A percentile compares a stretch with the other conserved stretches of the same genome.
phyloP scores from a whole-genome alignment of 1,284 basidiomycete genomes.

The Boletus semigastroideus region DNA sequence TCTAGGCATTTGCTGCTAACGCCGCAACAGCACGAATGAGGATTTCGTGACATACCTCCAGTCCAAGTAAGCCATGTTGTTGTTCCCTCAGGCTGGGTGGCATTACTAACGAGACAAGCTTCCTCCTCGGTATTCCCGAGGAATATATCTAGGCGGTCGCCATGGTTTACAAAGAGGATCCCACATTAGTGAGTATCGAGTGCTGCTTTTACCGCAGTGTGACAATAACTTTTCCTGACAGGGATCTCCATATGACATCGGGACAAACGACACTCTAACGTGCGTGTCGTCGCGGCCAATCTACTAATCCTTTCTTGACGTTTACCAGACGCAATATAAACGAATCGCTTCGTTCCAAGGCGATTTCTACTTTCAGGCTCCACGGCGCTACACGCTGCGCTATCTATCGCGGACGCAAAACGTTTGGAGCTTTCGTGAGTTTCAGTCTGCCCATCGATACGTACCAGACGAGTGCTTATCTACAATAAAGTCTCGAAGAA shows the following conservation, averaged over 20 bases:
- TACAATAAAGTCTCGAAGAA: too few species aligned
- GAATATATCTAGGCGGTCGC: not conserved
- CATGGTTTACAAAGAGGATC: slow-evolving; percentile 16
- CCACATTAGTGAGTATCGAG: slow-evolving; percentile 5
- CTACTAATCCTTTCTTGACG: too few species aligned
- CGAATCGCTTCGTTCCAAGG: too few species aligned
- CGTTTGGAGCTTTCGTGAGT: not conserved
- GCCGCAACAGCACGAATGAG: slow-evolving; percentile 11
- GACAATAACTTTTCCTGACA: too few species aligned
- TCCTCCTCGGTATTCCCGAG: not conserved
- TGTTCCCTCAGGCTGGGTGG: not conserved
- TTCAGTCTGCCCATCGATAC: not conserved
- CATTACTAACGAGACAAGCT: not conserved
- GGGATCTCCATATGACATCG: too few species aligned
- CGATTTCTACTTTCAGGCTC: too few species aligned
- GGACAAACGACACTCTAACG: too few species aligned
- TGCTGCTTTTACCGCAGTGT: too few species aligned
- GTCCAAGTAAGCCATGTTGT: not conserved
- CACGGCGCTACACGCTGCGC: not conserved
- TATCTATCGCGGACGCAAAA: not conserved
- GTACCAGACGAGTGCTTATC: too few species aligned
- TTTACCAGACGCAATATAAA: too few species aligned
- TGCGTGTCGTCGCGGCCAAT: too few species aligned
- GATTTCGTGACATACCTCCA: slow-evolving; percentile 20
- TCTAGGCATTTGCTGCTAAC: not conserved